Conservation (phyloP, 164 flowering plant species). For the Buxus sempervirens region DNA sequence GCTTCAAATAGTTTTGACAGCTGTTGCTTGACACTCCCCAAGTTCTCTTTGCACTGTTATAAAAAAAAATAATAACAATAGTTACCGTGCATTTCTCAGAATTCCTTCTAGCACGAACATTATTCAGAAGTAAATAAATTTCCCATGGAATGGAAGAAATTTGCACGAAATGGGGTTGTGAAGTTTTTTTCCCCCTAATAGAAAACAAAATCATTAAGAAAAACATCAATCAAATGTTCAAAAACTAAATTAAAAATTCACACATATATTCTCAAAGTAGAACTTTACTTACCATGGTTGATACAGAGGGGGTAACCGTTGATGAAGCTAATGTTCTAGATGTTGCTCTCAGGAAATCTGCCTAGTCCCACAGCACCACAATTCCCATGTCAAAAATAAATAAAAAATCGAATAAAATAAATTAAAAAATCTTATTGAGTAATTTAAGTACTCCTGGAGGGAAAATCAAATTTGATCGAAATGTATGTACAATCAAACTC, state of each 20-base stretch:
- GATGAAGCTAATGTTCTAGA: conserved; percentile 33
- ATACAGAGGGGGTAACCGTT: conserved; percentile 20
- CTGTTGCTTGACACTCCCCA: conserved; percentile 59
- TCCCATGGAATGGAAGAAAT: neutral
- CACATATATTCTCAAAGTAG: neutral
- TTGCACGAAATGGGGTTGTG: neutral
- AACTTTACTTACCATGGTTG: conserved; percentile 44
- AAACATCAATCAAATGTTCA: too few species aligned
- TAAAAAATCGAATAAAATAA: neutral
- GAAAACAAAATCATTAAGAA: too few species aligned
- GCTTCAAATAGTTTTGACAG: conserved; percentile 54
- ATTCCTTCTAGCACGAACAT: too few species aligned
- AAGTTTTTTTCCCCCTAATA: too few species aligned
- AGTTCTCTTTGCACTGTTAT: conserved; percentile 41
- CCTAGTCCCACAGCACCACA: conserved; percentile 38
- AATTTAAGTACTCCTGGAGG: too few species aligned
- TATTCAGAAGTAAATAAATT: neutral
- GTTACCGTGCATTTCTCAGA: too few species aligned
- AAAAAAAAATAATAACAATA: neutral
- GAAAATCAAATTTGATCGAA: neutral
- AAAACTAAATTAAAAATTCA: neutral
- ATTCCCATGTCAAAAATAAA: neutral
- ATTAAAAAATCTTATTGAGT: too few species aligned
- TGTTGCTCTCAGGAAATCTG: conserved; percentile 41
- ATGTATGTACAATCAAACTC: neutral